A percentile compares a stretch with the other conserved stretches of the same genome.
Conservation (phyloP, 78 protist species). For the Chrysochromulina tobinii region DNA sequence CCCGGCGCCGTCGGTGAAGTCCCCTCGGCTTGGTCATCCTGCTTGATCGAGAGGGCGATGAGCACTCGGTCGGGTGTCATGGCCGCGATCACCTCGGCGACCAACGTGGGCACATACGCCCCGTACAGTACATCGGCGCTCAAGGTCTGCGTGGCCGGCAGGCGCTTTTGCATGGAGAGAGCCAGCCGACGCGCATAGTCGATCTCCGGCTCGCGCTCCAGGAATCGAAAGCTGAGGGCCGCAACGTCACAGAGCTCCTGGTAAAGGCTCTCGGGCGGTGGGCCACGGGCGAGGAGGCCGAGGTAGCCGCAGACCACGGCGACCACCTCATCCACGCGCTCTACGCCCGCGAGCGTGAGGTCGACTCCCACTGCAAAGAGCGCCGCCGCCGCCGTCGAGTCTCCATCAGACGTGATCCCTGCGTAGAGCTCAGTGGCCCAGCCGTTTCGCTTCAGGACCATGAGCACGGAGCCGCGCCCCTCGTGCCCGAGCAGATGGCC, state of each 20-base stretch:
- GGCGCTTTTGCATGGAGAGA: not conserved
- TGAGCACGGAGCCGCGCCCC: not conserved
- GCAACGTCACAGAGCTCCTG: not conserved
- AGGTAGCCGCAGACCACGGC: not conserved
- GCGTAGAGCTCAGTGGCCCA: not conserved
- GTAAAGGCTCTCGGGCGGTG: not conserved
- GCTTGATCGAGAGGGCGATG: too few species aligned
- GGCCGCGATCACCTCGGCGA: too few species aligned
- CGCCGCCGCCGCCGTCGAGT: not conserved
- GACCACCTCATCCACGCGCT: not conserved
- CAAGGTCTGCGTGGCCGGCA: not conserved
- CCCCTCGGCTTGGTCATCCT: too few species aligned
- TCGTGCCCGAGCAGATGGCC: constrained; percentile 35
- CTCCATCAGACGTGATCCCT: not conserved
- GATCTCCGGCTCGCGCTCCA: not conserved
- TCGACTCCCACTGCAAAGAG: not conserved
- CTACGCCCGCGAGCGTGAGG: constrained; percentile 9
- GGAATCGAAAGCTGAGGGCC: not conserved
- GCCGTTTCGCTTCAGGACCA: not conserved
- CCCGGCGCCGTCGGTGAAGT: too few species aligned
- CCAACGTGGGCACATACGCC: too few species aligned
- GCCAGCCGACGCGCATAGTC: not conserved
- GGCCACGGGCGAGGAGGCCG: not conserved
- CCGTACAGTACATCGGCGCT: not conserved
- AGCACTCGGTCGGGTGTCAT: too few species aligned